Evolutionary conservation across 2,329 filamentous ascomycete genomes (phyloP), one percentile per base, ranked within the genome.

Genomic region (Neonectria neomacrospora): DNA sequence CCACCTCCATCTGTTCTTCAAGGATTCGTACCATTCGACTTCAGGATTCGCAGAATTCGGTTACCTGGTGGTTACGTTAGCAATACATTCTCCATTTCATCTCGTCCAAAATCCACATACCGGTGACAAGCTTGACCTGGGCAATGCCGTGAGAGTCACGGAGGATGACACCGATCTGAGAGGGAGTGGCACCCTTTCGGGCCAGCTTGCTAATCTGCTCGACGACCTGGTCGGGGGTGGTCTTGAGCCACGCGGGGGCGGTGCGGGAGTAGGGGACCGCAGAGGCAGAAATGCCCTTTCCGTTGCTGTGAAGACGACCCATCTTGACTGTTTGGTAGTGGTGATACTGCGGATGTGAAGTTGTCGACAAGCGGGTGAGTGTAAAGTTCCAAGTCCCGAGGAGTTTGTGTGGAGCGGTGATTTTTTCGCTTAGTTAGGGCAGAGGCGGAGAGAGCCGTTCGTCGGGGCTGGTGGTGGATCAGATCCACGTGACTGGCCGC

Each of bases 121-220:
- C 94, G 81, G 94, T 97, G 75, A 97, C 93, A 79, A 97, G 86
- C 89, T 96, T 96, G 85, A 97, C 95, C 87, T 98, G 96, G 77
- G 96, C 93, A 83, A 99, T 88, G 81, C 96, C 96, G 87, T 99
- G 96, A 80, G 91, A 94, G 86, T 99, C 96, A 87, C 96, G 90
- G 81, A 99, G 93, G 78, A 98, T 87, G 81, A 98, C 95, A 92
- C 96, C 96, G 79, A 99, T 99, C 88, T 98, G 95, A 72, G 94
- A 97, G 78, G 96, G 96, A 74, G 95, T 97, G 76, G 93, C 93
- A 86, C 96, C 96, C 92, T 98, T 98, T 87, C 93, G 94, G 80
- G 96, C 96, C 81, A 98, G 92, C 88, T 97, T 97, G 87, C 92
- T 94, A 86, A 99, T 99, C 87, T 98, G 94, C 82, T 99, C 96